Conservation (phyloP, 176 grass and related monocot species). For the Stipa capillata region DNA sequence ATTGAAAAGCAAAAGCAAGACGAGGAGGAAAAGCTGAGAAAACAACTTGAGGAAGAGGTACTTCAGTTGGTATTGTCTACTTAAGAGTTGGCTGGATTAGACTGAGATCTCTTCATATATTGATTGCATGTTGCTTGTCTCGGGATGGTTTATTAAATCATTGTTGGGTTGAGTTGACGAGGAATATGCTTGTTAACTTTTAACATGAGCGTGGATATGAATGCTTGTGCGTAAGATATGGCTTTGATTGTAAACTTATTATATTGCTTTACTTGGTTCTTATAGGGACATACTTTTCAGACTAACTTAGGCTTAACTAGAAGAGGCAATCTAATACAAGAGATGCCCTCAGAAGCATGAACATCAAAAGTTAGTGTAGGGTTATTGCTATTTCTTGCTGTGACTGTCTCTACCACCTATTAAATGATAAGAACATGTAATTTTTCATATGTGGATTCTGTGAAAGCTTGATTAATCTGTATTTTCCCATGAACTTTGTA, state of each 20-base stretch:
- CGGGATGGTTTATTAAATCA: background rate
- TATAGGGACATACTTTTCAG: background rate
- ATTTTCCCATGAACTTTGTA: background rate
- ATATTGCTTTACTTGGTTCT: background rate
- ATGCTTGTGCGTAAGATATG: background rate
- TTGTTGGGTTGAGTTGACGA: background rate
- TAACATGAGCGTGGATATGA: background rate
- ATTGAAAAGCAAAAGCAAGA: conserved; percentile 59
- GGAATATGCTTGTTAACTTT: background rate
- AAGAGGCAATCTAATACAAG: background rate
- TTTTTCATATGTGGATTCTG: background rate
- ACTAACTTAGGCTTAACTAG: background rate
- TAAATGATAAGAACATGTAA: background rate
- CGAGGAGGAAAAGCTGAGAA: conserved; percentile 63
- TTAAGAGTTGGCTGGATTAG: background rate
- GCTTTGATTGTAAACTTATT: background rate
- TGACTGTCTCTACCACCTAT: background rate
- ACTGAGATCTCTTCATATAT: background rate
- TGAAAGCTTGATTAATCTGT: background rate
- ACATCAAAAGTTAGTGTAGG: background rate
- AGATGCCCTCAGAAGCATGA: background rate
- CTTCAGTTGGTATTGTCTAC: conserved; percentile 3
- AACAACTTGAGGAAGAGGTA: conserved; percentile 91
- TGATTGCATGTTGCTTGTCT: background rate
- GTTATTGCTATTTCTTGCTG: background rate